Base-by-base conservation (phyloP, 805 yeast genomes). In the Suhomyces sp. region DNA sequence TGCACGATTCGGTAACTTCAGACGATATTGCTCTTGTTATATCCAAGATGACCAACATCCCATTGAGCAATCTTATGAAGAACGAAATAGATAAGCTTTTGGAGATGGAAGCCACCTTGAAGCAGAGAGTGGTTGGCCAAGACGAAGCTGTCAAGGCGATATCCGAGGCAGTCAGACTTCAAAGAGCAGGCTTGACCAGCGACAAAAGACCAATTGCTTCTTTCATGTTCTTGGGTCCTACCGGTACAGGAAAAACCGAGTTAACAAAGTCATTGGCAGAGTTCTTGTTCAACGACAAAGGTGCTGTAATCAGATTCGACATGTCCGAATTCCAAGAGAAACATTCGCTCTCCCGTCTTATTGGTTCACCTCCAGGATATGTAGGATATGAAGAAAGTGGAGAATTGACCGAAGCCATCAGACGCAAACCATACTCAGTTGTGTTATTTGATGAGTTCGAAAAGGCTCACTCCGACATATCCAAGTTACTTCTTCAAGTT, bases 231-330 rank as follows among this genome's bases (percentile, higher is more conserved):
- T 77, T 94, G 59, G 99, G 99, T 22, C 98, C 99, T 50, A 94
- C 99, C 0, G 99, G 99, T 73, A 93, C 98, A 0, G 99, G 99
- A 73, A 93, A 93, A 71, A 94, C 99, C 0, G 98, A 94, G 69
- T 79, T 94, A 49, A 92, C 97, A 6, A 93, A 94, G 69, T 86
- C 96, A 0, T 79, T 93, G 53, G 97, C 98, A 2, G 91, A 90
- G 61, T 94, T 94, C 62, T 71, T 93, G 61, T 94, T 94, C 71
- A 94, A 91, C 64, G 93, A 93, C 68, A 90, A 89, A 63, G 79
- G 84, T 44, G 83, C 97, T 8, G 91, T 93, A 35, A 84, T 92
- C 23, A 79, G 99, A 61, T 93, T 93, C 67, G 99, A 93, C 70
- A 94, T 94, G 99, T 89, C 97, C 19, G 99, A 93, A 69, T 93